Evolutionary conservation across 2,329 filamentous ascomycete genomes (phyloP).

Genomic region (Cladobotryum protrusum): DNA sequence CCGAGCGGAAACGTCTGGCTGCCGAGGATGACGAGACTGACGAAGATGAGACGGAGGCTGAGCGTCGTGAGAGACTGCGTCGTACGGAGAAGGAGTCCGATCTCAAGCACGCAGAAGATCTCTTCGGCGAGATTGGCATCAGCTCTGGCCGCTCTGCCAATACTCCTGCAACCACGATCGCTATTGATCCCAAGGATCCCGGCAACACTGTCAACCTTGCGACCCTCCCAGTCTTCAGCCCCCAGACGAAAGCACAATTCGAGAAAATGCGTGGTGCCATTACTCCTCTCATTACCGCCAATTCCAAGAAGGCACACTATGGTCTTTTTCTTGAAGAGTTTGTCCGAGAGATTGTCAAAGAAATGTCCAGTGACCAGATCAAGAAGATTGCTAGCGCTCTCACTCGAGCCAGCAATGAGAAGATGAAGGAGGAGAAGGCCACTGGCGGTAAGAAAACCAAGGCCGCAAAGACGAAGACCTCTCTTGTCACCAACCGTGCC

Average conservation of each 20-base stretch:
- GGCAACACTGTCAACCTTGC: conserved; percentile 75
- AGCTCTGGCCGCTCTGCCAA: conserved; percentile 60
- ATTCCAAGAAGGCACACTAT: conserved; percentile 87
- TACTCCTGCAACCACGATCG: conserved; percentile 57
- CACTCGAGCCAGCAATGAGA: conserved; percentile 92
- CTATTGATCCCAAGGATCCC: conserved; percentile 67
- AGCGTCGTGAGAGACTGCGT: conserved; percentile 67
- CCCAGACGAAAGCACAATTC: conserved; percentile 81
- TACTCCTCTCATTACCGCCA: conserved; percentile 67
- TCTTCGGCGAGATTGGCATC: conserved; percentile 73
- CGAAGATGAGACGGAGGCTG: conserved; percentile 67
- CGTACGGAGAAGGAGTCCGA: conserved; percentile 82
- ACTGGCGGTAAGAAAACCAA: conserved; percentile 93
- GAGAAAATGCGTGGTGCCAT: conserved; percentile 70
- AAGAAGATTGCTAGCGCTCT: conserved; percentile 88
- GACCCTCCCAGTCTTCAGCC: conserved; percentile 78
- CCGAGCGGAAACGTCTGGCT: conserved; percentile 49
- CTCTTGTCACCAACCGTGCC: conserved; percentile 60
- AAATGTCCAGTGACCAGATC: conserved; percentile 85
- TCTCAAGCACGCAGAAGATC: conserved; percentile 80
- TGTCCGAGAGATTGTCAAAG: conserved; percentile 76
- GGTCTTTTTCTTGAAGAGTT: conserved; percentile 87
- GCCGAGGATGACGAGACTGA: conserved; percentile 51
- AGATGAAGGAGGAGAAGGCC: conserved; percentile 97
- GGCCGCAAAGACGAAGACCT: conserved; percentile 91